Evolutionary conservation across 129 eudicot genomes (phyloP), one percentile per base, ranked within the genome.

Genomic region (Silybum marianum): DNA sequence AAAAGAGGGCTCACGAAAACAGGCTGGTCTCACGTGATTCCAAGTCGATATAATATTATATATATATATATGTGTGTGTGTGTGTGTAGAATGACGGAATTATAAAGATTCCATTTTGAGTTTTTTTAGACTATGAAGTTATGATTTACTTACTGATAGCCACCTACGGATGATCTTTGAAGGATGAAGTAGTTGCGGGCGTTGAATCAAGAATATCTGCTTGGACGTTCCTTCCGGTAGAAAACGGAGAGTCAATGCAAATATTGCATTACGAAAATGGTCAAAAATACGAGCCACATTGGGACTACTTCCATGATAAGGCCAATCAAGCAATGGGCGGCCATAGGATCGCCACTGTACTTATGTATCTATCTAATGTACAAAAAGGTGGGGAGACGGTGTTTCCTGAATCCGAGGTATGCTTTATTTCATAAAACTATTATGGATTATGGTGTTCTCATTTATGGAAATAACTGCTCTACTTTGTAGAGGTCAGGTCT

Each of bases 341-440:
- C 54, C 96, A 95, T 71, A 86, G 99, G 22, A 84, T 95, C 48
- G 98, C 98, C 70, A 95, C 99, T 25, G 98, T 95, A 6, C 98
- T 95, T 71, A 91, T 95, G 97, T 95, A 95, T 84, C 78, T 95
- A 71, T 92, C 99, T 38, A 79, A 95, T 69, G 93, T 95, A 71
- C 85, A 75, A 18, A 88, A 86, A 78, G 99, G 97, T 32, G 97
- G 97, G 65, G 97, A 95, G 80, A 95, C 97, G 1, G 90, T 95
- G 46, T 95, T 90, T 76, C 99, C 98, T 6, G 42, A 79, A 68
- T 84, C 91, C 24, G 93, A 90, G 89, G 98, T 32, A 79, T 42
- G 40, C 44, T 74, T 46, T 32, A 42, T 40, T 77, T 66, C 42
- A 36, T 72, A 30, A 32, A 32, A 13, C 23, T 24, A 32, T 5